Percentiles rank a stretch among this genome's conserved stretches.
Evolutionary conservation across 1,284 basidiomycete genomes (phyloP).

Genomic region (Ustilago shanxiensis): DNA sequence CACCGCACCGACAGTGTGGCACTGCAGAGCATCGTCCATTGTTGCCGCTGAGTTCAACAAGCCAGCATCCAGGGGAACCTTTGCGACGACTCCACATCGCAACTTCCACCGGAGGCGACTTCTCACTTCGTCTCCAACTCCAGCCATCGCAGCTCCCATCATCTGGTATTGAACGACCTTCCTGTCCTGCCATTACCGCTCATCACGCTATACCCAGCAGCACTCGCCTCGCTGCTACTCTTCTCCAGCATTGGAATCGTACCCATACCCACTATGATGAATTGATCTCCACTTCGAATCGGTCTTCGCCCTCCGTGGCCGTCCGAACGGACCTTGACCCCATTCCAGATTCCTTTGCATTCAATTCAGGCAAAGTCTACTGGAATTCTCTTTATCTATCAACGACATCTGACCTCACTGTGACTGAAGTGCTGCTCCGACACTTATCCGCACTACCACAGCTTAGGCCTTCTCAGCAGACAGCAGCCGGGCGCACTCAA

Average conservation of each 20-base stretch:
- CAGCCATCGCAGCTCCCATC: neutral
- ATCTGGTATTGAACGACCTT: neutral
- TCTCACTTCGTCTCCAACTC: neutral
- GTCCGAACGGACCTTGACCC: slow-evolving; percentile 42
- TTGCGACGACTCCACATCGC: neutral
- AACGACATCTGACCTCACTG: neutral
- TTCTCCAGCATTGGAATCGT: slow-evolving; percentile 30
- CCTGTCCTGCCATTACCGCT: neutral
- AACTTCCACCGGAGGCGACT: neutral
- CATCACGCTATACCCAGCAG: slow-evolving; percentile 13
- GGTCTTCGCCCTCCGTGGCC: slow-evolving; percentile 46
- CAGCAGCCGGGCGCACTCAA: neutral
- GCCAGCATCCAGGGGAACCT: neutral
- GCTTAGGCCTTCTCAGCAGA: neutral
- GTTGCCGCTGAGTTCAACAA: slow-evolving; percentile 1
- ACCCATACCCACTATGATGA: slow-evolving; percentile 22
- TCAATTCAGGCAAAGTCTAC: neutral
- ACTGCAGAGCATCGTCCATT: neutral
- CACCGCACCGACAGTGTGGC: no score
- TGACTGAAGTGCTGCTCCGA: neutral
- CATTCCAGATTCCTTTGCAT: slow-evolving; percentile 7
- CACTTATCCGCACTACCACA: neutral
- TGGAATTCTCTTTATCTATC: neutral
- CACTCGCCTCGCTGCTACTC: slow-evolving; percentile 12
- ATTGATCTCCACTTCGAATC: slow-evolving; percentile 35